Evolutionary conservation across 352 stramenopile genomes (phyloP), one percentile per base, ranked within the genome.

Genomic region (Phytophthora capsici): DNA sequence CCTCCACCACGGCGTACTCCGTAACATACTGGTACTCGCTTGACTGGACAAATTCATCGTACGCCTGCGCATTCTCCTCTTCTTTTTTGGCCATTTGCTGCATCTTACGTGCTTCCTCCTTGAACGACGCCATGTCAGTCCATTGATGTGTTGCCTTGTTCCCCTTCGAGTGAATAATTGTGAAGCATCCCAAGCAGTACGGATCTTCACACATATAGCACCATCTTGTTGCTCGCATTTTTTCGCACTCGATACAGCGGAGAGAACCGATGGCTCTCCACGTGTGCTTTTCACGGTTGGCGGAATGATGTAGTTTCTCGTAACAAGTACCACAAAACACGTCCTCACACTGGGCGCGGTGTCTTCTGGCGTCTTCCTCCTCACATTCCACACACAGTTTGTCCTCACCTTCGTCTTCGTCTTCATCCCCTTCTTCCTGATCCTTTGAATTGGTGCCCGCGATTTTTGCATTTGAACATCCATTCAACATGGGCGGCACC

Each of bases 211-310:
- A 95, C 22, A 82, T 71, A 41, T 71, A 77, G 52, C 85, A 94
- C 81, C 79, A 95, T 25, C 84, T 71, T 12, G 87, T 94, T 14
- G 85, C 87, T 41, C 87, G 86, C 77, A 94, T 91, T 58, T 91
- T 93, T 59, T 95, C 87, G 49, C 87, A 94, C 60, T 94, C 85
- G 40, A 93, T 83, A 58, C 87, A 95, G n/a, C 86, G 83, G 30
- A 91, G 67, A 10, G 78, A 73, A 3, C 84, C 84, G 16, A 95
- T 87, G 3, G 82, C 70, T 45, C 82, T 91, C 84, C 86, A 95
- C 2, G 77, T 92, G 69, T 95, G 87, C 46, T 80, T 80, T 51
- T 87, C 78, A 19, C 87, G 78, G 69, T 94, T 91, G 19, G 76
- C 69, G 1, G 77, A 88, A 19, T 81, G 68, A 51, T 95, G 85